These are phyloP conservation scores for Pythium catenulatum DNA, from an alignment of 352 stramenopile species.

Conservation along the genomic window DNA sequence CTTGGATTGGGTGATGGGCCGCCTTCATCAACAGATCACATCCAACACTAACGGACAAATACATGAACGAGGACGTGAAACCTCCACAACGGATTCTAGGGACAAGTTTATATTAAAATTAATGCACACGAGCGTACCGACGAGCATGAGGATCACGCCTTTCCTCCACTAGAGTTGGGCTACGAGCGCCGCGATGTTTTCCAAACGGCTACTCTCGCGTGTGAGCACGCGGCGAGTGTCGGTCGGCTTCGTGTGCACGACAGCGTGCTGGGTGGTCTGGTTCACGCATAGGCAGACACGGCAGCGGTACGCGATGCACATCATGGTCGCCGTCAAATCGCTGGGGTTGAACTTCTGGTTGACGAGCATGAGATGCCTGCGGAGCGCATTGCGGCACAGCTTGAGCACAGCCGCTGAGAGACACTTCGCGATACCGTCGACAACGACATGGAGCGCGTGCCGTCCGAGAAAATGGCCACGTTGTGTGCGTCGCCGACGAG, in stretches of 20 bases:
- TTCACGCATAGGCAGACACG: conserved; percentile 16
- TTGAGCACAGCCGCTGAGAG: conserved; percentile 33
- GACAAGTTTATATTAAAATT: no score
- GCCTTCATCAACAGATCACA: no score
- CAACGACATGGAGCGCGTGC: not conserved
- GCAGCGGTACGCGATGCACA: conserved; percentile 60
- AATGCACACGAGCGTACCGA: no score
- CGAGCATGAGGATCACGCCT: no score
- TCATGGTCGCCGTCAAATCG: not conserved
- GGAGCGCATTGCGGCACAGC: conserved; percentile 27
- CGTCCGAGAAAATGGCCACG: not conserved
- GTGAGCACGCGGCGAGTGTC: not conserved
- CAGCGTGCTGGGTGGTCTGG: not conserved
- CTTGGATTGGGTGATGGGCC: no score
- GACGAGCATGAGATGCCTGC: conserved; percentile 17
- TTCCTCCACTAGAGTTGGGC: conserved; percentile 14
- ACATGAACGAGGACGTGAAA: no score
- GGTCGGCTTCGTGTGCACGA: not conserved
- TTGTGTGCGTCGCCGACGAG: conserved; percentile 15
- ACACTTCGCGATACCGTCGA: conserved; percentile 42
- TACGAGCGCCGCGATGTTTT: not conserved
- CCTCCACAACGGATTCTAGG: no score
- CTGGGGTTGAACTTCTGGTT: not conserved
- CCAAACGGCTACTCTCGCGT: not conserved
- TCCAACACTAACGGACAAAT: no score